Conservation (phyloP, 2,329 filamentous ascomycete species). For the Colletotrichum sp. region DNA sequence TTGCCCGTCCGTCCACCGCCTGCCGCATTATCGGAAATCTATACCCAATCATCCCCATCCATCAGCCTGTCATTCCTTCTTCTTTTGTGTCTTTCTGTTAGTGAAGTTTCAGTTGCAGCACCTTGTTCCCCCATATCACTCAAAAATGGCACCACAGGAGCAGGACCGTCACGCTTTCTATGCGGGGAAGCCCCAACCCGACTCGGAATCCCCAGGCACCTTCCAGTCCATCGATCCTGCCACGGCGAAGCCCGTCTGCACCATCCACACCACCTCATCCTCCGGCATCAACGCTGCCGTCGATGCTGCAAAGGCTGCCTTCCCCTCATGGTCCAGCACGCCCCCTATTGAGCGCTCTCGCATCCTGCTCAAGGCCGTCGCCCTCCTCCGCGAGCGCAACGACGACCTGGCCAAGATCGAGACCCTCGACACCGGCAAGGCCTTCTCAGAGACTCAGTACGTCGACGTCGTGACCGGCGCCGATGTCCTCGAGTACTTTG, state of each 20-base stretch:
- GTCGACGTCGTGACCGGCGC: conserved; percentile 85
- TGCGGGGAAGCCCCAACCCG: conserved; percentile 70
- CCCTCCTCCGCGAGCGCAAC: conserved; percentile 76
- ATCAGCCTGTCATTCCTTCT: background rate
- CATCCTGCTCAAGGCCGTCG: conserved; percentile 78
- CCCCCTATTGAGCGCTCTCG: conserved; percentile 76
- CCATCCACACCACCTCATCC: conserved; percentile 72
- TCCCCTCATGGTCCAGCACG: conserved; percentile 77
- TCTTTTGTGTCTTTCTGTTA: background rate
- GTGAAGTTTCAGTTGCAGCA: background rate
- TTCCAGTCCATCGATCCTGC: conserved; percentile 80
- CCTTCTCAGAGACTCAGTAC: conserved; percentile 81
- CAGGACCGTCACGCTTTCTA: conserved; percentile 68
- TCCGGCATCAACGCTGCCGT: conserved; percentile 75
- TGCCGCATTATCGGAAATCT: background rate
- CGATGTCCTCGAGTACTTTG: conserved; percentile 87
- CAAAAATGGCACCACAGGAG: conserved; percentile 15
- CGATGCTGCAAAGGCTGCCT: conserved; percentile 72
- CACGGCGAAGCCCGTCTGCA: conserved; percentile 70
- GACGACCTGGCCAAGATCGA: conserved; percentile 80
- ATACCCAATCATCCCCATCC: background rate
- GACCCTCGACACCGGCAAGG: conserved; percentile 86
- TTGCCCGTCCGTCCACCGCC: background rate
- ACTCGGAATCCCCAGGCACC: conserved; percentile 61
- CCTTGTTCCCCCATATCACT: background rate